phyloP scores from a whole-genome alignment of 768 basidiomycete species.

The Austroboletus eburneus region DNA sequence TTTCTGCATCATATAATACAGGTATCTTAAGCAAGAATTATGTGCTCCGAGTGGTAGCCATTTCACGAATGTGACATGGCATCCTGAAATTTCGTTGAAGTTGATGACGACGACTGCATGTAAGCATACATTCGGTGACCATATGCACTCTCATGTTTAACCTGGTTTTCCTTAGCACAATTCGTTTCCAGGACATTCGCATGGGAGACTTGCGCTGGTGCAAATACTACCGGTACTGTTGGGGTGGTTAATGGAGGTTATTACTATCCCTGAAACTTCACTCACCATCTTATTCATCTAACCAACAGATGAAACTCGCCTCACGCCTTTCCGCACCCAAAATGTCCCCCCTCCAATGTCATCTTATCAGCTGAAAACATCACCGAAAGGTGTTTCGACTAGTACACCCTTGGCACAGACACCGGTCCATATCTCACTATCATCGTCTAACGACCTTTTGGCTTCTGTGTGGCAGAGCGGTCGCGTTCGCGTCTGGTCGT shows the following conservation, averaged over 20 bases:
- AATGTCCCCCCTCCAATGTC: constrained; percentile 99
- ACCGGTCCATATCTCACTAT: constrained; percentile 68
- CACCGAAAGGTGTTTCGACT: constrained; percentile 3
- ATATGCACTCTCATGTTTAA: constrained; percentile 3
- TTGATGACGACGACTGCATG: constrained; percentile 65
- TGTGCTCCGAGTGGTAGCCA: constrained; percentile 45
- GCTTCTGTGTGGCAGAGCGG: constrained; percentile 73
- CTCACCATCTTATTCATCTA: too few species aligned
- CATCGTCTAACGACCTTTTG: constrained; percentile 50
- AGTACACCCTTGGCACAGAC: constrained; percentile 12
- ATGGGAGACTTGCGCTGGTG: constrained; percentile 80
- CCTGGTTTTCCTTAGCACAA: constrained; percentile 33
- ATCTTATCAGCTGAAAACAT: constrained; percentile 44
- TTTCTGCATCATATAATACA: constrained; percentile 23
- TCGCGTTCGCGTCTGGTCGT: constrained; percentile 61
- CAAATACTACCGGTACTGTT: constrained; percentile 78
- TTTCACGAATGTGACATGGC: constrained; percentile 81
- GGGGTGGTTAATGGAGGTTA: constrained; percentile 86
- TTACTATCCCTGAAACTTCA: too few species aligned
- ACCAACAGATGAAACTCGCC: constrained; percentile 58
- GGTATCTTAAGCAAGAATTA: constrained; percentile 94
- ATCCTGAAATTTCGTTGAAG: constrained; percentile 71
- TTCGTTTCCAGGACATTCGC: constrained; percentile 59
- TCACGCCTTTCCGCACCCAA: constrained; percentile 91
- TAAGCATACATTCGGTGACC: constrained; percentile 32